These are phyloP conservation scores for Hygrocybe punicea DNA, from an alignment of 768 basidiomycete species.

Conservation along the genomic window DNA sequence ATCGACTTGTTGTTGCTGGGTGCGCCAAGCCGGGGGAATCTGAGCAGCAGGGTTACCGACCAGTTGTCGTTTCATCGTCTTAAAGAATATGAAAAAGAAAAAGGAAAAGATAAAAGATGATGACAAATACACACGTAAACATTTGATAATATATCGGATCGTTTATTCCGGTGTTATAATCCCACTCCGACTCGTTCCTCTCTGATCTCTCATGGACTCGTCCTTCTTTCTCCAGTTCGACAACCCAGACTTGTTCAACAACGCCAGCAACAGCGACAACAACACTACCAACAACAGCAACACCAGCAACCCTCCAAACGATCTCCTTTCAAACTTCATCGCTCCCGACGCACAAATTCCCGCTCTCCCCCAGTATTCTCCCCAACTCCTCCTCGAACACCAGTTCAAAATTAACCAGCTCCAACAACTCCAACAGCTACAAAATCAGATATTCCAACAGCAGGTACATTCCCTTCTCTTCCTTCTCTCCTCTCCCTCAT, in stretches of 20 bases:
- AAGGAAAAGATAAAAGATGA: too few relatives aligned
- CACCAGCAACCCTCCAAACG: background rate
- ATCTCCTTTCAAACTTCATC: background rate
- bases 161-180: background rate
- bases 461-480: conserved; percentile 54
- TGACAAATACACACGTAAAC: too few relatives aligned
- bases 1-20: conserved; percentile 26
- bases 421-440: conserved; percentile 72
- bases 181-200: conserved; percentile 11
- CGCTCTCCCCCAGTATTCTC: conserved; percentile 26
- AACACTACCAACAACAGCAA: too few relatives aligned
- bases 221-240: too few relatives aligned
- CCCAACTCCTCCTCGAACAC: conserved; percentile 63
- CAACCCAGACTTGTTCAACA: too few relatives aligned
- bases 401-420: conserved; percentile 76
- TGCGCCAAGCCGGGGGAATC: conserved; percentile 61
- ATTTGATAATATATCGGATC: too few relatives aligned
- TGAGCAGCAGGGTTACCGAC: conserved; percentile 56
- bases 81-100: conserved; percentile 11
- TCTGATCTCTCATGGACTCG: conserved; percentile 1
- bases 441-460: conserved; percentile 86
- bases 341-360: background rate
- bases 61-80: conserved; percentile 46
- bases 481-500: conserved; percentile 5
- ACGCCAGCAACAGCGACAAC: too few relatives aligned